Percentiles rank a stretch among this genome's conserved stretches.
phyloP scores from a whole-genome alignment of 2,329 filamentous ascomycete species.

The Diplocarpon rosae region DNA sequence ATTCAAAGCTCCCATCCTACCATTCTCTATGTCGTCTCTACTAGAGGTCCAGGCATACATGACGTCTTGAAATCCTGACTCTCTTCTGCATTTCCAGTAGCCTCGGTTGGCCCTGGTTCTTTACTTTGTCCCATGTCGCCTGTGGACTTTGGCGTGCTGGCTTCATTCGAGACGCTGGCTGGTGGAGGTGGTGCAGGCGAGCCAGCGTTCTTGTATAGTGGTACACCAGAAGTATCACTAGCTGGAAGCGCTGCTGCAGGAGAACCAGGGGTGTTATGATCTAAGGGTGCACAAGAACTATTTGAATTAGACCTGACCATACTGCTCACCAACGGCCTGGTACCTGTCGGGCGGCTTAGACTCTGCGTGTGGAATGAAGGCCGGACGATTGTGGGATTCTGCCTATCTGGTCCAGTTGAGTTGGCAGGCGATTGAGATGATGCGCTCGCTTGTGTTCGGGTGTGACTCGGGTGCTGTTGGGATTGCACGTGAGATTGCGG shows the following conservation, averaged over 20 bases:
- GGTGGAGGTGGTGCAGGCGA: conserved; percentile 6
- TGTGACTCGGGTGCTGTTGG: conserved; percentile 11
- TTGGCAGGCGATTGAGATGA: conserved; percentile 9
- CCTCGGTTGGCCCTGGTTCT: conserved; percentile 16
- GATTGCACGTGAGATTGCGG: no score
- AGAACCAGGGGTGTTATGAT: no score
- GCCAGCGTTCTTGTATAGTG: background rate
- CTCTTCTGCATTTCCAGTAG: conserved; percentile 18
- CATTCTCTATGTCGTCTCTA: background rate
- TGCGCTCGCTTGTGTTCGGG: conserved; percentile 13
- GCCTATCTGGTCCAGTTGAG: conserved; percentile 10
- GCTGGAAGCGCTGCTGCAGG: no score
- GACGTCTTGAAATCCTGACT: conserved; percentile 17
- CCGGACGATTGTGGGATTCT: conserved; percentile 18
- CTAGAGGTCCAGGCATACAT: conserved; percentile 13
- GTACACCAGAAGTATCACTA: no score
- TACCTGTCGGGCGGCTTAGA: conserved; percentile 14
- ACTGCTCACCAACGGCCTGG: conserved; percentile 12
- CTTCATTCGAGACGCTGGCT: conserved; percentile 6
- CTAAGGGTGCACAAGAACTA: conserved; percentile 14
- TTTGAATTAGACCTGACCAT: conserved; percentile 6
- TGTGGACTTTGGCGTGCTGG: conserved; percentile 9
- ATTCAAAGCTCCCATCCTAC: background rate
- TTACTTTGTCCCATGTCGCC: conserved; percentile 10
- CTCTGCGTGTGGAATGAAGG: conserved; percentile 22